These are phyloP conservation scores for Camellia sinensis DNA, from an alignment of 148 eudicot species.

Conservation along the genomic window DNA sequence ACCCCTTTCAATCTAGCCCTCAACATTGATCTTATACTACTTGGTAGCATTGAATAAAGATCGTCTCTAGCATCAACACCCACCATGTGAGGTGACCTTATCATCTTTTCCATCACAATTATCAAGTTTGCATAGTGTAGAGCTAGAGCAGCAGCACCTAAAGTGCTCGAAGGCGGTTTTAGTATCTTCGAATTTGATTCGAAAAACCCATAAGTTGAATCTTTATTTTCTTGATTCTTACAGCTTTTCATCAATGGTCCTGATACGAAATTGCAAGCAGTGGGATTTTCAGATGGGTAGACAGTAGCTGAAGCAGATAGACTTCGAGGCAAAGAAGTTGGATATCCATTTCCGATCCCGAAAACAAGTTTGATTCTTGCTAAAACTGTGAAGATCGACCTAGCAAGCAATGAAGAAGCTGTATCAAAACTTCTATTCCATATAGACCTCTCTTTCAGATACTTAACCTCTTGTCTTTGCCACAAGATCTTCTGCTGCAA, in stretches of 20 bases:
- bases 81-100: constrained; percentile 73
- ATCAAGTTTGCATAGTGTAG: constrained; percentile 86
- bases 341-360: constrained; percentile 41
- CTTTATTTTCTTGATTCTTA: constrained; percentile 15
- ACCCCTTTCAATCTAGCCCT: constrained; percentile 65
- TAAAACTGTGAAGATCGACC: constrained; percentile 56
- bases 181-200: constrained; percentile 49
- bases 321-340: constrained; percentile 53
- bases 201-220: constrained; percentile 38
- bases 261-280: constrained; percentile 29
- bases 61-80: constrained; percentile 88
- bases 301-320: constrained; percentile 77
- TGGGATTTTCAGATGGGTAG: constrained; percentile 45
- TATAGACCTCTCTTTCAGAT: constrained; percentile 58
- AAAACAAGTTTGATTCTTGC: constrained; percentile 77
- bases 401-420: constrained; percentile 42
- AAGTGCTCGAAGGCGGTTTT: constrained; percentile 49
- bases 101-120: constrained; percentile 82
- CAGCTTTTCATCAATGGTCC: constrained; percentile 37
- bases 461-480: constrained; percentile 70
- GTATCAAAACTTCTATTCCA: constrained; percentile 69
- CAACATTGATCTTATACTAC: constrained; percentile 55
- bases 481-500: constrained; percentile 56
- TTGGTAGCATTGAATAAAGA: constrained; percentile 77
- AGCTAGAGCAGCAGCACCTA: constrained; percentile 74